Conservation (phyloP, 73 alveolate genomes). For the Halteria grandinella region DNA sequence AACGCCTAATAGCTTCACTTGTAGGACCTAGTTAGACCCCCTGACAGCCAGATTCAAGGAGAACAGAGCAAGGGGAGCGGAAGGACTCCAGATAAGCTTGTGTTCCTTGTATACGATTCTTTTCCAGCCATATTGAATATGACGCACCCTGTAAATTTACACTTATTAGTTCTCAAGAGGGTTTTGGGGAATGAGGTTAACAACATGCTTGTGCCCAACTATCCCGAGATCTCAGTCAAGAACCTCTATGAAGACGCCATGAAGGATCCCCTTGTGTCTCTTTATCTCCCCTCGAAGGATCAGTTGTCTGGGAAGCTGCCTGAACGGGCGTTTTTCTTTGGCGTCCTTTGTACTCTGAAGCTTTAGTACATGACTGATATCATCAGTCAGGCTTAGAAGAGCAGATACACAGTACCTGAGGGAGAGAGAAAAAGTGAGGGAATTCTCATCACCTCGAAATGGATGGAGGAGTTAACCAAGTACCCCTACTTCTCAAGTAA, state of each 20-base stretch:
- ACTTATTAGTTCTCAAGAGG: too few relatives aligned
- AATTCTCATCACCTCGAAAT: neutral
- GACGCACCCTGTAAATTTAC: too few relatives aligned
- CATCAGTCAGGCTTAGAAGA: neutral
- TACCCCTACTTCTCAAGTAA: slow-evolving; percentile 12
- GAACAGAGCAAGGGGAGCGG: too few relatives aligned
- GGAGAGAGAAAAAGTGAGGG: neutral
- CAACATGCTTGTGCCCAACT: slow-evolving; percentile 1
- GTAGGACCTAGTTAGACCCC: too few relatives aligned
- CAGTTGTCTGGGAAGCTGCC: slow-evolving; percentile 1
- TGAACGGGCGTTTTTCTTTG: slow-evolving; percentile 7
- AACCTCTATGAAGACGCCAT: slow-evolving; percentile 6
- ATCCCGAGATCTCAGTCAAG: slow-evolving; percentile 12
- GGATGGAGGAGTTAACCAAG: slow-evolving; percentile 5
- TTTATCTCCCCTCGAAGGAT: neutral
- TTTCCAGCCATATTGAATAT: too few relatives aligned
- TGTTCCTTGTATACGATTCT: too few relatives aligned
- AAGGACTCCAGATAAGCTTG: too few relatives aligned
- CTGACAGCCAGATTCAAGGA: too few relatives aligned
- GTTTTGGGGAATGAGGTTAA: neutral
- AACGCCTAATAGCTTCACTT: too few relatives aligned
- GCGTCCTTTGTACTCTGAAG: neutral
- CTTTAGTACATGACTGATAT: neutral
- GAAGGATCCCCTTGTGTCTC: neutral
- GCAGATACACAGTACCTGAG: neutral